phyloP scores from a whole-genome alignment of 2,329 filamentous ascomycete species.

The Simplicillium sp. region DNA sequence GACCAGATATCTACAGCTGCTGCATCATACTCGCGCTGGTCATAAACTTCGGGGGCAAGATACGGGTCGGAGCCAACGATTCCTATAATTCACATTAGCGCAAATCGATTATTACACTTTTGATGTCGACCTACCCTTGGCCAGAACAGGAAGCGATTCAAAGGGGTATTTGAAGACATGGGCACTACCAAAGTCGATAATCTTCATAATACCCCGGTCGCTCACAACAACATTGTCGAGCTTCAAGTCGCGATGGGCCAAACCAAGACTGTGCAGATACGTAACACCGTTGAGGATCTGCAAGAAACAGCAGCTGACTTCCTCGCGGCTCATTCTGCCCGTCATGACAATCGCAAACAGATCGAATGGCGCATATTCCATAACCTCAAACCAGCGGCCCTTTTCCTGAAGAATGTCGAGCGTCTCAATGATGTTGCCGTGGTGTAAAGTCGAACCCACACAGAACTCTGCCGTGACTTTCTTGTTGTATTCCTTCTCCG shows the following conservation, averaged over 20 bases:
- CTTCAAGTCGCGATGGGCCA: conserved; percentile 92
- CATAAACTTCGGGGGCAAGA: conserved; percentile 92
- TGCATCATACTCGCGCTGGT: conserved; percentile 86
- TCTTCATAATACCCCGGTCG: conserved; percentile 95
- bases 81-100: conserved; percentile 23
- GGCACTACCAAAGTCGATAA: conserved; percentile 97
- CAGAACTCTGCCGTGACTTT: conserved; percentile 98
- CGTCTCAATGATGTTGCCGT: conserved; percentile 97
- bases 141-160: conserved; percentile 53
- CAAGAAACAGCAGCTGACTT: conserved; percentile 82
- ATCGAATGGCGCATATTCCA: conserved; percentile 96
- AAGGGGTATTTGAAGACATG: conserved; percentile 97
- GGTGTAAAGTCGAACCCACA: conserved; percentile 90
- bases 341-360: conserved; percentile 99
- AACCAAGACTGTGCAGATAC: conserved; percentile 88
- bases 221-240: conserved; percentile 97
- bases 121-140: conserved; percentile 21
- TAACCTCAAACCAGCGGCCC: conserved; percentile 92
- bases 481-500: conserved; percentile 91
- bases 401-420: conserved; percentile 94
- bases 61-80: conserved; percentile 86
- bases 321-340: conserved; percentile 87
- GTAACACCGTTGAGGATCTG: conserved; percentile 93
- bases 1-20: conserved; percentile 96
- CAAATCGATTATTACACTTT: background rate